phyloP scores from a whole-genome alignment of 106 monocot genomes.

The Amphibolis antarctica region DNA sequence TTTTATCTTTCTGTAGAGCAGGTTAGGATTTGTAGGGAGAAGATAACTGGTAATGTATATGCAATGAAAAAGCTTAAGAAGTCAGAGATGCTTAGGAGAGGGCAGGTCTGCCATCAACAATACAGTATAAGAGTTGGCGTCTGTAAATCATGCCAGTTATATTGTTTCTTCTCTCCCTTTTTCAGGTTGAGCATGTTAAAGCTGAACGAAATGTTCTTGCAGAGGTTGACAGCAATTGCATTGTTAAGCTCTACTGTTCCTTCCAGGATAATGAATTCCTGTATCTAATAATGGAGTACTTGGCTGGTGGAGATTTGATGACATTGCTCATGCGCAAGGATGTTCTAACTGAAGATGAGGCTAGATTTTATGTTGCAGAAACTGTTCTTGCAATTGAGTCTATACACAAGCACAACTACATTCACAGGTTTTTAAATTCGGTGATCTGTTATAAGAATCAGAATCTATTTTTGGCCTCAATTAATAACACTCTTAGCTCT shows the following conservation, averaged over 20 bases:
- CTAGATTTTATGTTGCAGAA: slow-evolving; percentile 85
- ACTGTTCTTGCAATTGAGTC: slow-evolving; percentile 88
- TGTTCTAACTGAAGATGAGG: slow-evolving; percentile 79
- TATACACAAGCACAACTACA: slow-evolving; percentile 97
- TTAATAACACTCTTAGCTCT: neutral
- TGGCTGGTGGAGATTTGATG: slow-evolving; percentile 97
- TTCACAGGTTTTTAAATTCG: slow-evolving; percentile 56
- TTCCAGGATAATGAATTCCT: slow-evolving; percentile 75
- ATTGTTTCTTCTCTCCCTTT: neutral
- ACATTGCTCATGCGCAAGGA: slow-evolving; percentile 93
- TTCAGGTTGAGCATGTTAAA: slow-evolving; percentile 73
- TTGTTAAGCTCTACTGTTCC: slow-evolving; percentile 62
- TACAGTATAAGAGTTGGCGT: neutral
- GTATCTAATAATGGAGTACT: slow-evolving; percentile 93
- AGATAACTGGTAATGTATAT: slow-evolving; percentile 47
- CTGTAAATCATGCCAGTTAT: neutral
- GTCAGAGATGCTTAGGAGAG: slow-evolving; percentile 72
- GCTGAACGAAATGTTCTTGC: slow-evolving; percentile 81
- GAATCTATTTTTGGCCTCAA: neutral
- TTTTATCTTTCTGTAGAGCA: slow-evolving; percentile 7
- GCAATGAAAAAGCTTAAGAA: slow-evolving; percentile 79
- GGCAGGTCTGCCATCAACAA: slow-evolving; percentile 31
- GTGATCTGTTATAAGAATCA: neutral
- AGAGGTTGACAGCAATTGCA: slow-evolving; percentile 61
- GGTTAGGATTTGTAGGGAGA: slow-evolving; percentile 70